Conservation (phyloP, 2,329 filamentous ascomycete genomes). For the Geosmithia putterillii region DNA sequence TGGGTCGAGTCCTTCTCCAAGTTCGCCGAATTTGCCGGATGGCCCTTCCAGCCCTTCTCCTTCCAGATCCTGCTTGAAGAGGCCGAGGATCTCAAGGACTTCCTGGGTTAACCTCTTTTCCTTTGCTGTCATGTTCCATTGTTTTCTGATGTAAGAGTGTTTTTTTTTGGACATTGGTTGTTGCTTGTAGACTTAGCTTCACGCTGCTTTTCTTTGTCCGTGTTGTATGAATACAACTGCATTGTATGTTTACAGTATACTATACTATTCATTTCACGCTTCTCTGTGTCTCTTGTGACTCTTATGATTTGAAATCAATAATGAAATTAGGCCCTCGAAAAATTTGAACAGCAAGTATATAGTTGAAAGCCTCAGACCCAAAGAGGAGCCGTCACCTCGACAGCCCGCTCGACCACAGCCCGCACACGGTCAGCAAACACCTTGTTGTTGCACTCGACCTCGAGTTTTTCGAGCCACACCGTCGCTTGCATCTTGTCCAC, state of each 20-base stretch:
- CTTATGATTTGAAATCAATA: no score
- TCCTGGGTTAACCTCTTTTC: slow-evolving; percentile 26
- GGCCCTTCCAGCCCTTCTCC: slow-evolving; percentile 80
- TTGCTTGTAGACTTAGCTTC: slow-evolving; percentile 1
- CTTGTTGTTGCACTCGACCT: slow-evolving; percentile 74
- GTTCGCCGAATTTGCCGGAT: slow-evolving; percentile 84
- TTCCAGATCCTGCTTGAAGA: slow-evolving; percentile 79
- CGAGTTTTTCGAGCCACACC: slow-evolving; percentile 84
- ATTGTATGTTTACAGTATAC: neutral
- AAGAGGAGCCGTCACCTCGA: slow-evolving; percentile 74
- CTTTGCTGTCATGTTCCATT: neutral
- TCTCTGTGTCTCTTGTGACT: no score
- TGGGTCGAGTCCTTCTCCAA: slow-evolving; percentile 99
- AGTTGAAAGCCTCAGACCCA: slow-evolving; percentile 28
- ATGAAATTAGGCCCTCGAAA: no score
- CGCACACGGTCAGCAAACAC: slow-evolving; percentile 74
- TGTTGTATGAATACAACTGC: neutral
- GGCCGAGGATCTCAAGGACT: slow-evolving; percentile 51
- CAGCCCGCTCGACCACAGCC: slow-evolving; percentile 79
- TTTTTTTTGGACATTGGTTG: neutral
- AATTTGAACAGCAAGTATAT: neutral
- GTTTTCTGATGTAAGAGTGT: slow-evolving; percentile 1
- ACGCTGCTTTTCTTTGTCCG: neutral
- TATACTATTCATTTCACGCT: neutral
- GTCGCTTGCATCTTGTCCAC: slow-evolving; percentile 80